A percentile compares a stretch with the other conserved stretches of the same genome.
Conservation (phyloP, 495 filamentous ascomycete genomes). For the Aspergillus kassunensis region DNA sequence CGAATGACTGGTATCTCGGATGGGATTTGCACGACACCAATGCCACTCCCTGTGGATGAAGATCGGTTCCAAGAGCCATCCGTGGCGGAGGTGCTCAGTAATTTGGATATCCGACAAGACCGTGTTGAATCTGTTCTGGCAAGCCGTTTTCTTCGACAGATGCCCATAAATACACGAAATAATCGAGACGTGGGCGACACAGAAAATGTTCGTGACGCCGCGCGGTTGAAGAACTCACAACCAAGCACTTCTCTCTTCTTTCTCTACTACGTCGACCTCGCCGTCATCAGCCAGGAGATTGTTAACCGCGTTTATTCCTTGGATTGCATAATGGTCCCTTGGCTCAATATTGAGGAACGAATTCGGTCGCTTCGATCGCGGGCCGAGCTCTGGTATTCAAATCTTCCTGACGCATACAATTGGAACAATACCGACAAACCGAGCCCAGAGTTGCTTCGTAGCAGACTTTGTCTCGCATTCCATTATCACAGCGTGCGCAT, state of each 20-base stretch:
- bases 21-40: conserved; percentile 55
- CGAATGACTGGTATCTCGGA: conserved; percentile 58
- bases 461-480: conserved; percentile 50
- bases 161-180: conserved; percentile 33
- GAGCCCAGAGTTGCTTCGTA: conserved; percentile 31
- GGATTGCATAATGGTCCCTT: conserved; percentile 48
- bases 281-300: conserved; percentile 51
- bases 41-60: conserved; percentile 57
- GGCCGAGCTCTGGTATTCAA: conserved; percentile 51
- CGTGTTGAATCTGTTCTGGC: conserved; percentile 34
- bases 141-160: conserved; percentile 34
- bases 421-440: conserved; percentile 40
- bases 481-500: conserved; percentile 58
- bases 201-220: conserved; percentile 21
- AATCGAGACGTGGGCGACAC: conserved; percentile 24
- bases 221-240: conserved; percentile 32
- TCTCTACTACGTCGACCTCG: conserved; percentile 45
- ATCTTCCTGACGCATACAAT: conserved; percentile 49
- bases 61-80: conserved; percentile 37
- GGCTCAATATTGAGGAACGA: conserved; percentile 56
- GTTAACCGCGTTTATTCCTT: conserved; percentile 57
- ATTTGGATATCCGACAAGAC: conserved; percentile 32
- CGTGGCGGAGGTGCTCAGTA: conserved; percentile 30
- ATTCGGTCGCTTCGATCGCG: conserved; percentile 50
- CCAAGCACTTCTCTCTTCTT: conserved; percentile 45